Conservation (phyloP, 805 yeast species). For the Candida ficus region DNA sequence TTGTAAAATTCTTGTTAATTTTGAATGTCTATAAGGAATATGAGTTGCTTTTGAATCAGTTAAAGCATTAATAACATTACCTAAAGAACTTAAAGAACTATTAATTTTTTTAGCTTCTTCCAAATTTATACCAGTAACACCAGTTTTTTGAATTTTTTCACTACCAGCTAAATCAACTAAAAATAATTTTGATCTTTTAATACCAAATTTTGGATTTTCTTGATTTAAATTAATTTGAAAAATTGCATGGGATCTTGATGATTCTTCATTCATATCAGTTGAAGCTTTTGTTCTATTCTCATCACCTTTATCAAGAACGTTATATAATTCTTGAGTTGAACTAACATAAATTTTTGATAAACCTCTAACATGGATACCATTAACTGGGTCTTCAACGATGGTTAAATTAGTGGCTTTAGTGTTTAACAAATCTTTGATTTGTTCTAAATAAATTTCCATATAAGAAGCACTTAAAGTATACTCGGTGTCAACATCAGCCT, state of each 20-base stretch:
- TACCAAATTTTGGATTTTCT: conserved; percentile 49
- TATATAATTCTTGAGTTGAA: conserved; percentile 51
- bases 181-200: conserved; percentile 59
- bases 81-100: conserved; percentile 69
- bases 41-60: conserved; percentile 64
- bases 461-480: conserved; percentile 60
- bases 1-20: conserved; percentile 70
- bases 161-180: conserved; percentile 86
- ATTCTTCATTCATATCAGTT: conserved; percentile 67
- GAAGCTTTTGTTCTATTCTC: conserved; percentile 49
- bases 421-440: conserved; percentile 57
- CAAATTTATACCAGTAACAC: conserved; percentile 66
- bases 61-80: conserved; percentile 74
- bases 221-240: conserved; percentile 67
- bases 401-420: conserved; percentile 28
- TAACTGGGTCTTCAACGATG: conserved; percentile 58
- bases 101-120: conserved; percentile 87
- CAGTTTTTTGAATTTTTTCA: conserved; percentile 73
- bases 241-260: conserved; percentile 79
- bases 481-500: conserved; percentile 46
- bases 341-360: conserved; percentile 58
- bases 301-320: conserved; percentile 55
- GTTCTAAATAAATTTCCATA: conserved; percentile 80
- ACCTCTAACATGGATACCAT: conserved; percentile 71
- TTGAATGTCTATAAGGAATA: conserved; percentile 73